phyloP scores from a whole-genome alignment of 495 filamentous ascomycete genomes.

The Neurospora sp. region DNA sequence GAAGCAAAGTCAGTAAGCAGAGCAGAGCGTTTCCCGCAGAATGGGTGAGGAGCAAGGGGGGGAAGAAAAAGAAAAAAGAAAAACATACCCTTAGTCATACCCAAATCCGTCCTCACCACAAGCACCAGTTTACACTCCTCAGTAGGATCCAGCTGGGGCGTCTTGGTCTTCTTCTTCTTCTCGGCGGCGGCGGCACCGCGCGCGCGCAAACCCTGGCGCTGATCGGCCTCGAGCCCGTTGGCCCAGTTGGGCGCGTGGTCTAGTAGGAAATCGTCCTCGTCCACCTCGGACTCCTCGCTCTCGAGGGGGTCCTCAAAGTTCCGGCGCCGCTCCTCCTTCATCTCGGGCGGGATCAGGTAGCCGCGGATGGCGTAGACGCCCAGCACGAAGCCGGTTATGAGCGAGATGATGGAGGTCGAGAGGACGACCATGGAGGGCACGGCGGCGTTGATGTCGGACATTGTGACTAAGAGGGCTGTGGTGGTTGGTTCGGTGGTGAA shows the following conservation, averaged over 20 bases:
- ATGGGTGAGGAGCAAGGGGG: no score
- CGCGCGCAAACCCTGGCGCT: slow-evolving; percentile 35
- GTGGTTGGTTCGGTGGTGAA: no score
- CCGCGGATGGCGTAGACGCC: slow-evolving; percentile 42
- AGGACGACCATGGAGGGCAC: slow-evolving; percentile 32
- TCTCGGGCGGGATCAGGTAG: slow-evolving; percentile 36
- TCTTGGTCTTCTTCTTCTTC: slow-evolving; percentile 6
- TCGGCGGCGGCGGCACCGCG: neutral
- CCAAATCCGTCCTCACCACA: slow-evolving; percentile 84
- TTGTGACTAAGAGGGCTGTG: neutral
- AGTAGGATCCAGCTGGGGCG: slow-evolving; percentile 25
- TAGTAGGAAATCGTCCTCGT: slow-evolving; percentile 40
- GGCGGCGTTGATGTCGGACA: slow-evolving; percentile 2
- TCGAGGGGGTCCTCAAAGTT: slow-evolving; percentile 32
- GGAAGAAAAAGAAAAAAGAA: neutral
- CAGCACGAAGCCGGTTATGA: slow-evolving; percentile 52
- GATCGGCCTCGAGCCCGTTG: slow-evolving; percentile 40
- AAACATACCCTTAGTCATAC: slow-evolving; percentile 83
- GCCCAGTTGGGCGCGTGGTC: slow-evolving; percentile 52
- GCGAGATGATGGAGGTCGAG: slow-evolving; percentile 52
- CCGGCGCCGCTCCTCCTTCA: slow-evolving; percentile 23
- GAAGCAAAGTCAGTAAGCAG: no score
- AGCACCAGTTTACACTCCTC: slow-evolving; percentile 94
- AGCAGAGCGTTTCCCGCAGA: no score
- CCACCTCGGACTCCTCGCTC: slow-evolving; percentile 43